Base-by-base conservation (phyloP, 129 eudicot genomes). In the Dittrichia graveolens region DNA sequence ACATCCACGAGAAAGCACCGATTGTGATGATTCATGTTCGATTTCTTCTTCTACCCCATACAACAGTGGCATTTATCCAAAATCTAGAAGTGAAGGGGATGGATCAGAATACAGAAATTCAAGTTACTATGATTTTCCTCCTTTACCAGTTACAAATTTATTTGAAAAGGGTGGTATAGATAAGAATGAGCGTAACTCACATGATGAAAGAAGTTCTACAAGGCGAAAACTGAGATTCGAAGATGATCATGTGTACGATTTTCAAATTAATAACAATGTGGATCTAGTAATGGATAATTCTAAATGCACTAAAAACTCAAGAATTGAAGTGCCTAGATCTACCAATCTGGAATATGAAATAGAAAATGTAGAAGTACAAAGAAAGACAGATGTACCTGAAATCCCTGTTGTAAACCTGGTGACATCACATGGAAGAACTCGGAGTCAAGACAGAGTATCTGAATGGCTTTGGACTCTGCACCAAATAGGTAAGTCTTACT, bases 401-500 rank as follows among this genome's bases (percentile, higher is more conserved):
- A 59, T 79, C 49, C 61, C 87, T 37, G 63, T 50, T 48, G 68
- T 73, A 24, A 62, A 73, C 75, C 81, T 75, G 19, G 82, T 69
- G 54, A 69, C 82, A 11, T 56, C 89, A 8, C 80, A 79, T 63
- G 85, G 73, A 71, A 89, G 86, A 48, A 80, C 83, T 55, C 65
- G 65, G 61, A 84, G 81, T 79, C 89, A 78, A 59, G 95, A 89
- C 43, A 89, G 78, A 80, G 95, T 89, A 49, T 92, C 98, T 15
- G 96, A 92, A 67, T 92, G 98, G 98, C 98, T 87, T 72, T 92
- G 98, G 98, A 92, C 98, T 53, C 85, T 92, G 66, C 98, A 92
- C 71, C 87, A 78, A 68, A 92, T 92, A 72, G 98, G 98, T 92
- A 84, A 71, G 75, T 45, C 50, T 43, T 42, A 61, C 46, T 50